Percentiles rank a stretch among this genome's conserved stretches.
Conservation (phyloP, 73 alveolate species). For the Paramecium sonneborni region DNA sequence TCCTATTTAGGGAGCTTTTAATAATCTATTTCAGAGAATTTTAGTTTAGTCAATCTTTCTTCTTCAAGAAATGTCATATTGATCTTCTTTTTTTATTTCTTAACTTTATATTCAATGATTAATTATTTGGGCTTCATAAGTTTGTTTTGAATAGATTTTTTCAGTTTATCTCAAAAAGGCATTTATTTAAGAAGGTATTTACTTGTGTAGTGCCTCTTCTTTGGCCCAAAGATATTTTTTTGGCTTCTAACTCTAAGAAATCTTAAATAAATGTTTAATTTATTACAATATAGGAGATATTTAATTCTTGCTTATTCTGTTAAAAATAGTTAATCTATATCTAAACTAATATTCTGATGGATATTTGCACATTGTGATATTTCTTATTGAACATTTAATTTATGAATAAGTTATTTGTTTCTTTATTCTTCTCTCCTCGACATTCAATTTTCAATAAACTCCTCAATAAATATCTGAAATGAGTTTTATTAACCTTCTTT, state of each 20-base stretch:
- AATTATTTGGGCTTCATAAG: neutral
- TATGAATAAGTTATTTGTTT: neutral
- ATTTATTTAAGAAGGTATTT: neutral
- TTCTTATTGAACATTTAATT: neutral
- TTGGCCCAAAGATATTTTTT: neutral
- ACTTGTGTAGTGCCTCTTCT: neutral
- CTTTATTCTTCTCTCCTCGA: slow-evolving; percentile 41
- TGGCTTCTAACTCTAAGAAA: neutral
- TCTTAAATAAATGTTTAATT: too few relatives aligned
- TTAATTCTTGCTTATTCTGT: too few relatives aligned
- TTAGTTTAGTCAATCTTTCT: neutral
- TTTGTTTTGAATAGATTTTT: neutral
- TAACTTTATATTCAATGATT: neutral
- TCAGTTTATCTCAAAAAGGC: slow-evolving; percentile 34
- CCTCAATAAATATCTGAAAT: neutral
- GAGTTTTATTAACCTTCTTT: slow-evolving; percentile 2
- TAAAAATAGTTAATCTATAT: too few relatives aligned
- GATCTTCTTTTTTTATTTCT: neutral
- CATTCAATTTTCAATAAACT: neutral
- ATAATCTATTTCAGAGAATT: neutral
- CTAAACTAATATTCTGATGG: too few relatives aligned
- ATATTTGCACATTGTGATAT: neutral
- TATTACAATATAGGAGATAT: too few relatives aligned
- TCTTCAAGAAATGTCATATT: slow-evolving; percentile 8
- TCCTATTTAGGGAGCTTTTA: neutral